Conservation (phyloP, 176 grass and related monocot genomes). For the Pontederia crassipes region DNA sequence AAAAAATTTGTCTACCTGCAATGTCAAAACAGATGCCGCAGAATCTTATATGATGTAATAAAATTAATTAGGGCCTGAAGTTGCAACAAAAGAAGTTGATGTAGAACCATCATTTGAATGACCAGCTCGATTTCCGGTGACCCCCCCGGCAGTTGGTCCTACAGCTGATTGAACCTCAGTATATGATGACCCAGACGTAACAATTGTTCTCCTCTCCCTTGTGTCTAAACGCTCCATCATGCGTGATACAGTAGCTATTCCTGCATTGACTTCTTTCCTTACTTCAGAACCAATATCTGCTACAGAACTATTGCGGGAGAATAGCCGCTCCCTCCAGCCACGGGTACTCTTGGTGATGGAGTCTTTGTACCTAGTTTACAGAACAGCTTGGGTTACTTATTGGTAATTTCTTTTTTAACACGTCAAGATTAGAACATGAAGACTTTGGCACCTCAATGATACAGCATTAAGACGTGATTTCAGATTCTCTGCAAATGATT, state of each 20-base stretch:
- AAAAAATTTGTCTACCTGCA: not conserved
- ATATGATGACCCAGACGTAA: slow-evolving; percentile 16
- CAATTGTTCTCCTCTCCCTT: slow-evolving; percentile 37
- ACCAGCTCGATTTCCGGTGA: not conserved
- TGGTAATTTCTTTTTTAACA: not conserved
- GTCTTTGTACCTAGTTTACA: slow-evolving; percentile 72
- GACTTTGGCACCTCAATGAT: slow-evolving; percentile 54
- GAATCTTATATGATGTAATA: not conserved
- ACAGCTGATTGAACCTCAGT: slow-evolving; percentile 20
- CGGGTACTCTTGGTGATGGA: slow-evolving; percentile 84
- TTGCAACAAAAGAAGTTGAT: slow-evolving; percentile 2
- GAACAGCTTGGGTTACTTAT: not conserved
- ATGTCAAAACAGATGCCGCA: not conserved
- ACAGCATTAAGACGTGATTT: slow-evolving; percentile 76
- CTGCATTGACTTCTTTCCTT: slow-evolving; percentile 72
- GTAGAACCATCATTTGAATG: not conserved
- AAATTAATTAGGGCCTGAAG: not conserved
- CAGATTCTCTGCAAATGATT: slow-evolving; percentile 70
- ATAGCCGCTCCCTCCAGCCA: slow-evolving; percentile 86
- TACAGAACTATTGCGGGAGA: slow-evolving; percentile 51
- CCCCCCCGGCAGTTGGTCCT: slow-evolving; percentile 27
- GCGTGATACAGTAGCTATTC: slow-evolving; percentile 69
- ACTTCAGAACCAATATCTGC: slow-evolving; percentile 87
- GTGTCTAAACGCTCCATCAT: slow-evolving; percentile 80
- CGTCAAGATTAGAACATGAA: not conserved